phyloP scores from a whole-genome alignment of 169 alveolate genomes.

The Plasmodium chabaudi region DNA sequence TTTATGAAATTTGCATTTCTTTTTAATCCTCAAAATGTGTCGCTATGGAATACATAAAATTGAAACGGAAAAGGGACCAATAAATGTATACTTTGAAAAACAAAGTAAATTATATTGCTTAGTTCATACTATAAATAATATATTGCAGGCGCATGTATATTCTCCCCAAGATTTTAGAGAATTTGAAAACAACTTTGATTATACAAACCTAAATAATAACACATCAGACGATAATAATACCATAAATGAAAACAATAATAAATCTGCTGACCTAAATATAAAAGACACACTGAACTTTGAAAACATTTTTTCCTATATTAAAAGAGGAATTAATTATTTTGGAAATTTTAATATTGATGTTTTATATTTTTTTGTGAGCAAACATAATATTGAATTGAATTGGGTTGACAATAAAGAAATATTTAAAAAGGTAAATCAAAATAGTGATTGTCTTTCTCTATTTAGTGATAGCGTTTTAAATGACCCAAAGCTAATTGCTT shows the following conservation, averaged over 20 bases:
- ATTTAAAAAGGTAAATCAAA: constrained; percentile 37
- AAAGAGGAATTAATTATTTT: constrained; percentile 55
- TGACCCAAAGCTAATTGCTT: constrained; percentile 49
- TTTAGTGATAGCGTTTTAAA: constrained; percentile 44
- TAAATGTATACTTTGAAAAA: constrained; percentile 67
- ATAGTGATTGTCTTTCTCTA: constrained; percentile 3
- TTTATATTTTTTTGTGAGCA: constrained; percentile 59
- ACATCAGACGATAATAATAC: background rate
- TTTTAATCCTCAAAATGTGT: constrained; percentile 34
- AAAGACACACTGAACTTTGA: constrained; percentile 8
- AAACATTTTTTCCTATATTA: constrained; percentile 15
- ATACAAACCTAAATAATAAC: background rate
- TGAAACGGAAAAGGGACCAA: constrained; percentile 54
- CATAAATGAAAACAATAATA: background rate
- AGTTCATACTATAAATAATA: constrained; percentile 69
- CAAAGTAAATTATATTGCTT: constrained; percentile 64
- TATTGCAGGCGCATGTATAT: constrained; percentile 70
- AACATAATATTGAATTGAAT: constrained; percentile 44
- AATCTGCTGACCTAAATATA: background rate
- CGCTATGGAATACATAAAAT: constrained; percentile 33
- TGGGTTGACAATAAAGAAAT: constrained; percentile 75
- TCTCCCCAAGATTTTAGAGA: constrained; percentile 52
- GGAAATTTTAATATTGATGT: constrained; percentile 65
- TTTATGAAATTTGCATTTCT: no score
- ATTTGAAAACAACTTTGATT: constrained; percentile 22